Evolutionary conservation across 768 basidiomycete genomes (phyloP), one percentile per base, ranked within the genome.

Genomic region (Pulveroboletus frians): DNA sequence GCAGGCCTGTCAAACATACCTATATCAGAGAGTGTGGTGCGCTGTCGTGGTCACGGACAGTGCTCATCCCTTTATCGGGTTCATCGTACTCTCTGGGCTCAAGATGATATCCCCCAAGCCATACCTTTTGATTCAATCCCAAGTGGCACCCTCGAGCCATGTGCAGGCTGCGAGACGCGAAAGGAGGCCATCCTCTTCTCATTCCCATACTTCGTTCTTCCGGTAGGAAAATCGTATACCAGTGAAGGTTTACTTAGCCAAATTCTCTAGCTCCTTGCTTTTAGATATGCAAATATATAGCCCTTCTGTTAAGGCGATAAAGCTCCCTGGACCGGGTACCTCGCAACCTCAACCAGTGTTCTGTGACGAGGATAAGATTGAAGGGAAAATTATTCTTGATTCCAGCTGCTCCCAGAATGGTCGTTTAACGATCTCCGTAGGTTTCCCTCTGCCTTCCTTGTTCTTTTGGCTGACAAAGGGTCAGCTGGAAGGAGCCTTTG

Each of bases 401-500:
- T 70, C 76, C 11, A 74, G 59, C 50, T 79, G 71, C 60, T 68
- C 71, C 42, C 76, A 70, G 50, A 73, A 74, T 4, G 85, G 85
- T n/a, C 74, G 74, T 17, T 66, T 88, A 43, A 70, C 73, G 14
- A 70, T 88, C 39, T 72, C 78, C 18, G 85, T 85, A 55, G 46
- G 70, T 52, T 51, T 34, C 2, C 14, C 14, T 14, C 45, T 1
- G 6, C 3, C 9, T 39, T 35, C 6, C 15, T 40, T 3, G 9
- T 29, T 23, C 14, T 56, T 43, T 34, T n/a, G 26, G 26, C 43
- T 52, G 26, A 60, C 27, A 9, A 30, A 43, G 11, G 39, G 8
- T 5, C 52, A 88, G 85, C 67, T 88, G 43, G 82, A 85, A 69
- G 85, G 85, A 6, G 62, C 71, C 9, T 83, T 88, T 58, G 66